phyloP scores from a whole-genome alignment of 768 basidiomycete genomes.

The Boletus sp. region DNA sequence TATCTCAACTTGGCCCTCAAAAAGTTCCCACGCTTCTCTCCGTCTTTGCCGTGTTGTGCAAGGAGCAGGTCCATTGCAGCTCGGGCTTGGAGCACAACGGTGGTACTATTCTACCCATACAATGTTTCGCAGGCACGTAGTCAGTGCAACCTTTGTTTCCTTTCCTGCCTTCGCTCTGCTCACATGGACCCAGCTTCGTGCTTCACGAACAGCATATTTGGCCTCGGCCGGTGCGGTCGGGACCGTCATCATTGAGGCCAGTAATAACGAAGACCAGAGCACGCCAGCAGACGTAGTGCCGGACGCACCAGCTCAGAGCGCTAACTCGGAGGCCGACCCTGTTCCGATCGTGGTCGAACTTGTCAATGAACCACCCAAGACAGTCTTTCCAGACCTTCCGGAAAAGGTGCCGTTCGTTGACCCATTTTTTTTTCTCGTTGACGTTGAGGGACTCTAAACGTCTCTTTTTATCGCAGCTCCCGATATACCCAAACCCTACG shows the following conservation, averaged over 20 bases:
- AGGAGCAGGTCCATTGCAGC: background rate
- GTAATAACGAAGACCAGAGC: constrained; percentile 3
- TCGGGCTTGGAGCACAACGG: constrained; percentile 2
- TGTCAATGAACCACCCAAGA: constrained; percentile 6
- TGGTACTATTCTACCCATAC: background rate
- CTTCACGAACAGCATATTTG: constrained; percentile 23
- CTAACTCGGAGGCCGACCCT: background rate
- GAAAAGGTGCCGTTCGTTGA: constrained; percentile 22
- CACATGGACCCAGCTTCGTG: constrained; percentile 19
- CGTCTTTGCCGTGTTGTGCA: constrained; percentile 6
- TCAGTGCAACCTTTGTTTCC: constrained; percentile 6
- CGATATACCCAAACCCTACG: constrained; percentile 73
- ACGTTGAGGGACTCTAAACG: background rate
- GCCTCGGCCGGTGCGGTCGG: constrained; percentile 18
- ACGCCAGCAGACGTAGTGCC: background rate
- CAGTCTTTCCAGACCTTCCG: constrained; percentile 19
- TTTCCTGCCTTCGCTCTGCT: background rate
- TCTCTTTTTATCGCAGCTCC: constrained; percentile 49
- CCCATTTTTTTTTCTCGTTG: background rate
- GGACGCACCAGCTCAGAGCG: background rate
- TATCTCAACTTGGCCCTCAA: too few relatives aligned
- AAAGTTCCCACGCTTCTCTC: constrained; percentile 19
- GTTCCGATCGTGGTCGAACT: constrained; percentile 2
- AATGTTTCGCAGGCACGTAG: constrained; percentile 29
- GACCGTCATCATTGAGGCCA: constrained; percentile 15